Evolutionary conservation across 1,284 basidiomycete genomes (phyloP), one percentile per base, ranked within the genome.

Genomic region (Coniophora puteana): DNA sequence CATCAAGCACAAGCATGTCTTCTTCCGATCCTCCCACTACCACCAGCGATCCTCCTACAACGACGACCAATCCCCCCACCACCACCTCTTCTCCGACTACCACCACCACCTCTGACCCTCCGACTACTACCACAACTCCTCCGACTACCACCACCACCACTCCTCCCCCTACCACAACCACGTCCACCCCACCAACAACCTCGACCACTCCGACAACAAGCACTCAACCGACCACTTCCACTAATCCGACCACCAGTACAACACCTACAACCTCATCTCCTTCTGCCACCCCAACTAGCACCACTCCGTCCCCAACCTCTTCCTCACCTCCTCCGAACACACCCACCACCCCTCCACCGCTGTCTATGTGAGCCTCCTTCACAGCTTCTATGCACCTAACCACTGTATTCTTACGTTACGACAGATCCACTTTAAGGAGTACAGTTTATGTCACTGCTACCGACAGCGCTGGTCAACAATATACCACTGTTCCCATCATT

Each of bases 361-460:
- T 50, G 39, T 51, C 47, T 29, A 43, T 34, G 35, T 40, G 49
- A n/a, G n/a, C n/a, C 34, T 29, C 37, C 37, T 41, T 38, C n/a
- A 43, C 31, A 44, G 47, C 24, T 44, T 49, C 29, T 52, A 43
- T 17, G 49, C 58, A 44, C 52, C 44, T 34, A n/a, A 18, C 18
- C 13, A 30, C 14, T 33, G 13, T 40, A 11, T n/a, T 39, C 20
- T 14, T 21, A 46, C 32, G 41, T 46, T 7, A 45, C 31, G 45
- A n/a, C 51, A 85, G 80, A 43, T 71, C 72, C 8, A 83, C 80
- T 6, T 63, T 80, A 36, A 58, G 64, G 45, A 73, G 65, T 22
- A 76, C 74, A 1, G 61, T 79, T 14, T 71, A 72, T 39, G 47
- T 83, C 26, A 74, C 72, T 13, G 80, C 79, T 1, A 86, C 81